Evolutionary conservation across 148 eudicot species (phyloP), one percentile per base, ranked within the genome.

Genomic region (Rhododendron griersonianum): DNA sequence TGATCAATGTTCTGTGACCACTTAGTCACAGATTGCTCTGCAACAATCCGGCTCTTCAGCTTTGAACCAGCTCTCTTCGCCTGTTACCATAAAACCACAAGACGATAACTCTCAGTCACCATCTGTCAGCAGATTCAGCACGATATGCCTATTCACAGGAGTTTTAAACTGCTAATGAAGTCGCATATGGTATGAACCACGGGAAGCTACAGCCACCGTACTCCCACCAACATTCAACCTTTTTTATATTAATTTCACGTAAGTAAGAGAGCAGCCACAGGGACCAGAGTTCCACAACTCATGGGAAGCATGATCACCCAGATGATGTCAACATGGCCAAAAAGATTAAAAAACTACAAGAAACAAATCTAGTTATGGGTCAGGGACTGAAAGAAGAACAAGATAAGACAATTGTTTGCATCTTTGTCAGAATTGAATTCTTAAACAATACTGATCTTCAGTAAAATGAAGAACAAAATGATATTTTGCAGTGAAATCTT

Each of bases 51-150:
- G 86, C 94, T 94, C 90, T 91, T 95, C 85, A 95, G 87, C 90
- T 86, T 92, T 76, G 99, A 94, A 89, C 98, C 98, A 87, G 95
- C 98, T 91, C 94, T 92, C 87, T 95, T 97, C 4, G 93, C 91
- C 94, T 92, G 86, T 80, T 30, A 87, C 30, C 59, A 63, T 77
- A 69, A 37, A 45, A 82, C 44, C 44, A 84, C 39, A 57, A 45
- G 13, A 21, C 1, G 30, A 45, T 84, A 69, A 84, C 33, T 69
- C 80, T 69, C n/a, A 84, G 48, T 85, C 65, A 47, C 57, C 74
- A 48, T 61, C 37, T 19, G 59, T 35, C 14, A 81, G 28, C 59
- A 55, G 19, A 51, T 0, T 55, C 61, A 59, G n/a, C 82, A 55
- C n/a, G 33, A 50, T 11, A 59, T 23, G 28, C 33, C 11, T 48